Conservation (phyloP, 495 filamentous ascomycete genomes). For the Ascobolus immersus region DNA sequence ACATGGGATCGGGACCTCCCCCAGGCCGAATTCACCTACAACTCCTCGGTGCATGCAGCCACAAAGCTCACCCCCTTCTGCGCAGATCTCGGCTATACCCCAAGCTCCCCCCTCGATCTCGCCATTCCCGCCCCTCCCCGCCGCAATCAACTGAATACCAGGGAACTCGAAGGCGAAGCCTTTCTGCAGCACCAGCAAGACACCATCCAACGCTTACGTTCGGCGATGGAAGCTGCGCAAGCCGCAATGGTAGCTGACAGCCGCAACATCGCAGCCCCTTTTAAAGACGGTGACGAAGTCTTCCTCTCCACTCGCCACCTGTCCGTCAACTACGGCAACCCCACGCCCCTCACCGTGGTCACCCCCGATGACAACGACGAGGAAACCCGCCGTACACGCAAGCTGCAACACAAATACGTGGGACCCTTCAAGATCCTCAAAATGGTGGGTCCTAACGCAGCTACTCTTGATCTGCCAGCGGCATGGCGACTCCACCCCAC, state of each 20-base stretch:
- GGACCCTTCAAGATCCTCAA: not conserved
- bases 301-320: not conserved
- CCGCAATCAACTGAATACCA: not conserved
- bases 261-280: not conserved
- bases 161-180: not conserved
- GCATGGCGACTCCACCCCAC: too few species aligned
- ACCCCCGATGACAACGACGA: too few species aligned
- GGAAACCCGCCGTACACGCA: too few species aligned
- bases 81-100: not conserved
- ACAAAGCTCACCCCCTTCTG: not conserved
- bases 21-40: not conserved
- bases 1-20: not conserved
- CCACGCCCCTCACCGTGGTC: too few species aligned
- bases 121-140: not conserved
- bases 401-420: not conserved
- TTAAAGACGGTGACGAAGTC: not conserved
- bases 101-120: not conserved
- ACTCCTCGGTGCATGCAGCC: not conserved
- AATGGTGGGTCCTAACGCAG: too few species aligned
- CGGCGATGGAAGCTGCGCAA: not conserved
- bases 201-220: not conserved
- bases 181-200: not conserved
- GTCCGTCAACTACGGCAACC: not conserved
- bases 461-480: too few species aligned
- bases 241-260: not conserved